Percentiles rank a stretch among this genome's conserved stretches.
Evolutionary conservation across 2,329 filamentous ascomycete species (phyloP).

Genomic region (Epichloe scottii): DNA sequence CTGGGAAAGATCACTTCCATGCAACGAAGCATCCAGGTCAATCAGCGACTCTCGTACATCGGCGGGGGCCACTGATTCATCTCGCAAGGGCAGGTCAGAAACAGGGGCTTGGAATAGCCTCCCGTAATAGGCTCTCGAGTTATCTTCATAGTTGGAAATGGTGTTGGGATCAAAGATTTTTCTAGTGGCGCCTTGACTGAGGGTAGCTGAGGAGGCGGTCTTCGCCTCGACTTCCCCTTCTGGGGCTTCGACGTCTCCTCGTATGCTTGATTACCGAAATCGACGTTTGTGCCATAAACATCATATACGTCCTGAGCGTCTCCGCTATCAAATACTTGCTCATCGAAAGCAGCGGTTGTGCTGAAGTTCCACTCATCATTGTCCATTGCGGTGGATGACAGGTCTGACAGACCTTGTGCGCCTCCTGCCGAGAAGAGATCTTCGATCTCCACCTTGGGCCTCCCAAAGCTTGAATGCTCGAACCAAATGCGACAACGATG

Average conservation of each 20-base stretch:
- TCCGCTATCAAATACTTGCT: constrained; percentile 38
- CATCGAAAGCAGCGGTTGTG: constrained; percentile 52
- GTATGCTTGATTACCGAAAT: constrained; percentile 32
- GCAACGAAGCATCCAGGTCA: constrained; percentile 48
- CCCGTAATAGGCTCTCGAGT: constrained; percentile 48
- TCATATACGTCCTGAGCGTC: constrained; percentile 48
- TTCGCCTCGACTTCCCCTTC: constrained; percentile 40
- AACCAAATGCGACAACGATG: constrained; percentile 51
- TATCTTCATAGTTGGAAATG: constrained; percentile 51
- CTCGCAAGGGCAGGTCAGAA: constrained; percentile 47
- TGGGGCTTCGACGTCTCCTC: constrained; percentile 40
- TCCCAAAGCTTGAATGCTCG: constrained; percentile 67
- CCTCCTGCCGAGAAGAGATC: constrained; percentile 48
- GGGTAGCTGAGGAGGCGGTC: constrained; percentile 45
- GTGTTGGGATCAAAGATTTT: constrained; percentile 54
- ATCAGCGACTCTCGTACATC: constrained; percentile 51
- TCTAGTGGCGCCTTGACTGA: constrained; percentile 47
- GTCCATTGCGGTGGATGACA: constrained; percentile 31
- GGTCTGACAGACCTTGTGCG: constrained; percentile 38
- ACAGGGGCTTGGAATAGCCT: constrained; percentile 25
- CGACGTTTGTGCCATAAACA: constrained; percentile 45
- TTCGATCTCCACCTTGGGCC: constrained; percentile 56
- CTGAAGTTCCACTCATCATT: constrained; percentile 58
- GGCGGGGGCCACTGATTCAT: constrained; percentile 37
- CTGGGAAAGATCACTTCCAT: constrained; percentile 40